Evolutionary conservation across 768 basidiomycete species (phyloP), one percentile per base, ranked within the genome.

Genomic region (Candolleomyces aberdarensis): DNA sequence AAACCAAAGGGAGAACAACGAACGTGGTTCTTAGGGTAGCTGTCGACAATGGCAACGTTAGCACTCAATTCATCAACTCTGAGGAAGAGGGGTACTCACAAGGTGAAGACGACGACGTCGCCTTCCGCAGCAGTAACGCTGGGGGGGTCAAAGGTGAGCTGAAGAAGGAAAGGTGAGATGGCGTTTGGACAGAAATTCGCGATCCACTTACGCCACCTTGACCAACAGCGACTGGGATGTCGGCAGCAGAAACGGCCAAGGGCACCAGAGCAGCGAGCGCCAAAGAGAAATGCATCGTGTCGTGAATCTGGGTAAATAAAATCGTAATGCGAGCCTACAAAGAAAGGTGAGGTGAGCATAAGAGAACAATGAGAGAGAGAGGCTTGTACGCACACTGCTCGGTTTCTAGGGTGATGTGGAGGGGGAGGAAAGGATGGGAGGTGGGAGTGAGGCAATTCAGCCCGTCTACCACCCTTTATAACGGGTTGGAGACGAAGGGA

Each of bases 81-180:
- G 31, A 13, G 17, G 29, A 41, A 3, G 47, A n/a, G 41, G 39
- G 13, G 39, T 15, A 75, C 79, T 60, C 64, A 82, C 81, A 85
- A 87, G 66, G 79, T 73, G 74, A 86, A 87, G 53, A 72, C 61
- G 63, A 87, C 66, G 15, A 68, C 78, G 65, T 88, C 85, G 40
- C 82, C 82, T 56, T 68, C 59, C 15, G 63, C 65, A 52, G 78
- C 82, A 13, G 74, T 80, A 52, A 83, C 68, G 57, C 61, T 72
- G 10, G 71, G 22, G 1, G 82, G 82, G 51, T 62, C 68, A 61
- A 78, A 83, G 3, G 67, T 62, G 53, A 81, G 68, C 78, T 78
- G 57, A n/a, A 19, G 9, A 55, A 57, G 13, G 14, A 36, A 51
- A 41, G 13, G 31, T 55, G 22, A 41, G 26, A 19, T 10, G 10